Percentiles rank a stretch among this genome's conserved stretches.
These are phyloP conservation scores for Claviceps sp. DNA, from an alignment of 2,329 filamentous ascomycete genomes.

Conservation along the genomic window DNA sequence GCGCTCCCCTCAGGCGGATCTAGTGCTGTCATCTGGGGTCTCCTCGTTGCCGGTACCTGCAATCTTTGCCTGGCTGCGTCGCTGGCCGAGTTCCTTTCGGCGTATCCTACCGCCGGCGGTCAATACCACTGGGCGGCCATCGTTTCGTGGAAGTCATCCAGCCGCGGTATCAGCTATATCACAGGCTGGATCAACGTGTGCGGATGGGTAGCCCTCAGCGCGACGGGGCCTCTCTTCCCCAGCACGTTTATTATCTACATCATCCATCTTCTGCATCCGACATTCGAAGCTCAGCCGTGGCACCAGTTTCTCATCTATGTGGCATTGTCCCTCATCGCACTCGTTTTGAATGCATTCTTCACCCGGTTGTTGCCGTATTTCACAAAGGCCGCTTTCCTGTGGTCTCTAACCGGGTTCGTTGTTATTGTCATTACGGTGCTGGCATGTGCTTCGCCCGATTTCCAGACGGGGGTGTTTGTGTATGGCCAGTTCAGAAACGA, in stretches of 20 bases:
- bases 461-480: constrained; percentile 50
- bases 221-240: constrained; percentile 53
- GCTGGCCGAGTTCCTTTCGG: constrained; percentile 57
- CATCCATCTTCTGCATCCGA: constrained; percentile 45
- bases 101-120: constrained; percentile 45
- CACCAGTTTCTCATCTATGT: constrained; percentile 65
- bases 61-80: constrained; percentile 57
- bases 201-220: constrained; percentile 60
- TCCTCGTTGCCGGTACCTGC: constrained; percentile 48
- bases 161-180: constrained; percentile 51
- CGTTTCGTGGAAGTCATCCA: constrained; percentile 45
- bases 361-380: constrained; percentile 43
- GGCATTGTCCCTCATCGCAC: constrained; percentile 45
- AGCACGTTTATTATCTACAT: constrained; percentile 54
- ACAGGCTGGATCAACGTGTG: constrained; percentile 62
- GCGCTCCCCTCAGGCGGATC: constrained; percentile 59
- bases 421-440: constrained; percentile 59
- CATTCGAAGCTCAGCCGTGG: constrained; percentile 46
- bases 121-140: constrained; percentile 63
- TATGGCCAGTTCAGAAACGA: constrained; percentile 55
- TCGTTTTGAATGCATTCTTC: constrained; percentile 52
- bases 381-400: constrained; percentile 57
- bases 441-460: constrained; percentile 51
- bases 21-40: constrained; percentile 60
- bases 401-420: constrained; percentile 55